phyloP scores from a whole-genome alignment of 2,329 filamentous ascomycete genomes.

The Phialemonium atrogriseum region DNA sequence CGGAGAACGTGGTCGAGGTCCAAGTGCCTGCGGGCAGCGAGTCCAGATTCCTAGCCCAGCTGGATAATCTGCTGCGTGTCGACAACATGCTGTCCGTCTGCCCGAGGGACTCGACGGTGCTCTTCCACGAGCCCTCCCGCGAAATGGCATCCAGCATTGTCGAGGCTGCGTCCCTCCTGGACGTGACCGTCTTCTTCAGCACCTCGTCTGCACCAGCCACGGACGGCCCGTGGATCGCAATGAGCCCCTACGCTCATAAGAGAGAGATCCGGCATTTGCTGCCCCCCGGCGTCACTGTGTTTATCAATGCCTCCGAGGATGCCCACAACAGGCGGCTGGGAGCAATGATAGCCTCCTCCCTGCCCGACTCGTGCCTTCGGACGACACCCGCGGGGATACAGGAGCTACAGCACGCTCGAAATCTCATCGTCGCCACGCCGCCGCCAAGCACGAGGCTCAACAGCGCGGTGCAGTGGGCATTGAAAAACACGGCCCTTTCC shows the following conservation, averaged over 20 bases:
- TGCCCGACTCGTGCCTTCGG: slow-evolving; percentile 1
- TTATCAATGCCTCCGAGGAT: slow-evolving; percentile 1
- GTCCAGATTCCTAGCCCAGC: background rate
- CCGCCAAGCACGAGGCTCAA: background rate
- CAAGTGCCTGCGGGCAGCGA: slow-evolving; percentile 1
- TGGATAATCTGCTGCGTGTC: slow-evolving; percentile 2
- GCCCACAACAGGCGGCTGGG: slow-evolving; percentile 1
- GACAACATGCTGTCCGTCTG: slow-evolving; percentile 2
- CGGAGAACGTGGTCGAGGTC: slow-evolving; percentile 1
- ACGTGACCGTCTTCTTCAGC: slow-evolving; percentile 1
- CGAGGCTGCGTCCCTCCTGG: background rate
- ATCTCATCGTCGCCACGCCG: background rate
- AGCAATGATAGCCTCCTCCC: slow-evolving; percentile 1
- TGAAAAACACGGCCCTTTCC: slow-evolving; percentile 1
- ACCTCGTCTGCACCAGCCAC: slow-evolving; percentile 1
- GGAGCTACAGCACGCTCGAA: slow-evolving; percentile 1
- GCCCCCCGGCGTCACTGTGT: background rate
- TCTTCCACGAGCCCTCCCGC: slow-evolving; percentile 1
- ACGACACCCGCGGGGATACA: slow-evolving; percentile 1
- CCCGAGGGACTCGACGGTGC: slow-evolving; percentile 1
- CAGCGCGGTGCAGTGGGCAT: slow-evolving; percentile 2
- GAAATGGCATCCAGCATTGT: slow-evolving; percentile 1
- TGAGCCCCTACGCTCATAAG: background rate
- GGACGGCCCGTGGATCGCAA: slow-evolving; percentile 1
- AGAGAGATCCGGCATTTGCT: slow-evolving; percentile 3